phyloP scores from a whole-genome alignment of 2,329 filamentous ascomycete genomes.

The Bipolaris bicolor region DNA sequence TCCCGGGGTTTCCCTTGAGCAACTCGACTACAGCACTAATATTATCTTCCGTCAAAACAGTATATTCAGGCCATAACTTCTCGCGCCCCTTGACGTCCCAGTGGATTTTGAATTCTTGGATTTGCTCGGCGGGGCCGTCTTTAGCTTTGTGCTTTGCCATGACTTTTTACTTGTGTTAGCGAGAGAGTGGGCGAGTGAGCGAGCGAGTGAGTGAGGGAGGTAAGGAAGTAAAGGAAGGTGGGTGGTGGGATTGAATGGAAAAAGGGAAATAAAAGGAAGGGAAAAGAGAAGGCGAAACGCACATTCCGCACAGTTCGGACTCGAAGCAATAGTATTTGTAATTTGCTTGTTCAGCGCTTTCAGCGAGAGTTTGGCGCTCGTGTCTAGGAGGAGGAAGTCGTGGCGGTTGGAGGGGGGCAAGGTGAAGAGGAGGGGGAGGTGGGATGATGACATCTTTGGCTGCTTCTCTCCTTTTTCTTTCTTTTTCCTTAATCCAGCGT shows the following conservation, averaged over 20 bases:
- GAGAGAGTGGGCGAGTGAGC: too few species aligned
- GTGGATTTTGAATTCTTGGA: constrained; percentile 40
- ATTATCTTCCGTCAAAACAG: constrained; percentile 43
- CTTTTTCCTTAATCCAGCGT: too few species aligned
- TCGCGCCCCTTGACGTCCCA: constrained; percentile 40
- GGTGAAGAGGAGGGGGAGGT: constrained; percentile 44
- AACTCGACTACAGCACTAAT: constrained; percentile 37
- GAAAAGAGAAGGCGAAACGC: neutral
- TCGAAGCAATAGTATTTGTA: constrained; percentile 26
- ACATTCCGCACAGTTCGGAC: constrained; percentile 44
- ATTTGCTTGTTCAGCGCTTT: constrained; percentile 44
- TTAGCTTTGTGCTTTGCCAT: constrained; percentile 41
- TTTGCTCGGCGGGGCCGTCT: constrained; percentile 29
- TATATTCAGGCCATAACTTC: constrained; percentile 46
- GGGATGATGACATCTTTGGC: constrained; percentile 1
- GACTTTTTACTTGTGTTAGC: constrained; percentile 17
- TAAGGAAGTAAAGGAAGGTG: too few species aligned
- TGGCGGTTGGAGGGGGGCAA: constrained; percentile 42
- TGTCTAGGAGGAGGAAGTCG: constrained; percentile 41
- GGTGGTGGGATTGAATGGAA: too few species aligned
- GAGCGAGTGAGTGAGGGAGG: too few species aligned
- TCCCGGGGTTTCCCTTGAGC: constrained; percentile 31
- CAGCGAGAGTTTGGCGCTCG: constrained; percentile 26
- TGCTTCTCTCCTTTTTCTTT: too few species aligned
- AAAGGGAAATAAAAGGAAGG: neutral